phyloP scores from a whole-genome alignment of 2,329 filamentous ascomycete species.

The Dactylellina drechsleri region DNA sequence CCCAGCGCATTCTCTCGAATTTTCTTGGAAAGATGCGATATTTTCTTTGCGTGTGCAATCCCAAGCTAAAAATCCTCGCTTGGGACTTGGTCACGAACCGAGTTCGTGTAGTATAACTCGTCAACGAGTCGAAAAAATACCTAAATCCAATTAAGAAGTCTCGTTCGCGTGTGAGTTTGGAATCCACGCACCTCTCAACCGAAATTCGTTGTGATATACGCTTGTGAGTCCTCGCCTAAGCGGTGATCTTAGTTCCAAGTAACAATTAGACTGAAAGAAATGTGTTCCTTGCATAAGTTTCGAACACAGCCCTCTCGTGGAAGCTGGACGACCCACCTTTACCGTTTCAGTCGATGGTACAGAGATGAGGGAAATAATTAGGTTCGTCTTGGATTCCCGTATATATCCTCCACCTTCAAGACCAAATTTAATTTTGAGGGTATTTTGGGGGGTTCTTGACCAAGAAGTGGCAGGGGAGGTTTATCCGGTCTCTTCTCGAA shows the following conservation, averaged over 20 bases:
- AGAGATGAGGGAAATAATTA: conserved; percentile 54
- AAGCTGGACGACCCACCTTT: conserved; percentile 48
- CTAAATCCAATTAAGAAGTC: neutral
- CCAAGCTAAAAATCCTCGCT: too few species aligned
- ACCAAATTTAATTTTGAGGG: conserved; percentile 47
- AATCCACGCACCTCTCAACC: conserved; percentile 31
- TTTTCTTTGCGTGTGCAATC: conserved; percentile 6
- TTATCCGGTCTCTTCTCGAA: conserved; percentile 56
- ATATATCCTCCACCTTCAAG: conserved; percentile 43
- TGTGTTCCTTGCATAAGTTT: conserved; percentile 52
- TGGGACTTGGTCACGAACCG: too few species aligned
- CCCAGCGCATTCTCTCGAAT: conserved; percentile 4
- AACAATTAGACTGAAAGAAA: conserved; percentile 20
- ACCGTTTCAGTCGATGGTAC: conserved; percentile 43
- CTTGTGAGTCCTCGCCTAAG: conserved; percentile 46
- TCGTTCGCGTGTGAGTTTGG: conserved; percentile 35
- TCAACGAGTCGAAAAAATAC: conserved; percentile 22
- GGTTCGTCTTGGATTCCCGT: conserved; percentile 46
- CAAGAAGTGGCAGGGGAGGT: conserved; percentile 47
- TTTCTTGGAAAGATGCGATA: conserved; percentile 34
- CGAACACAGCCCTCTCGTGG: conserved; percentile 47
- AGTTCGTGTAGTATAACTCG: neutral
- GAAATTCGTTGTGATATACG: conserved; percentile 29
- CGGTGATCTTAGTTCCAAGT: conserved; percentile 52
- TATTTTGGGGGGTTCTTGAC: conserved; percentile 46